Percentiles rank a stretch among this genome's conserved stretches.
These are phyloP conservation scores for Blepharisma japonicum DNA, from an alignment of 73 alveolate genomes.

Conservation along the genomic window DNA sequence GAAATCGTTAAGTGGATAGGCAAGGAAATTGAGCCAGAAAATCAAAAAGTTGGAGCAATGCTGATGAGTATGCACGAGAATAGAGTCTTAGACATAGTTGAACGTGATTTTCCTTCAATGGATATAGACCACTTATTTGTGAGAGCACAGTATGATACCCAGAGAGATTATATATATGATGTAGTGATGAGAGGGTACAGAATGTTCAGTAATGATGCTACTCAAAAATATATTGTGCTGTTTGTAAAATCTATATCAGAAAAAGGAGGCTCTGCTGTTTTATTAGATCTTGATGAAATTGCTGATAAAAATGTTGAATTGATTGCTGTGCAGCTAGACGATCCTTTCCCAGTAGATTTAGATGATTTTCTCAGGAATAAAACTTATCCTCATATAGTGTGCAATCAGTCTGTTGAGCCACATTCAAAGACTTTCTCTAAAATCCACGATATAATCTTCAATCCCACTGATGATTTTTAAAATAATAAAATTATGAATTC, in stretches of 20 bases:
- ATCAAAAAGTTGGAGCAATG: constrained; percentile 11
- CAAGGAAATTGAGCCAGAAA: neutral
- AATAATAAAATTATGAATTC: too few species aligned
- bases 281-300: too few species aligned
- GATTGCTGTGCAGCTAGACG: too few species aligned
- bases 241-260: neutral
- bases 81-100: neutral
- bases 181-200: neutral
- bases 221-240: neutral
- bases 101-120: constrained; percentile 16
- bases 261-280: too few species aligned
- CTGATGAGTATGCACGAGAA: neutral
- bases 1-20: neutral
- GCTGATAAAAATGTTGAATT: too few species aligned
- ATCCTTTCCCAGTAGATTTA: too few species aligned
- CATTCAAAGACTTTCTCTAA: too few species aligned
- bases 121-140: constrained; percentile 4
- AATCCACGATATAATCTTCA: too few species aligned
- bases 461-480: too few species aligned
- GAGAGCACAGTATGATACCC: neutral
- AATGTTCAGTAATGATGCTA: neutral
- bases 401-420: too few species aligned
- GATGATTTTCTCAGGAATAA: too few species aligned
- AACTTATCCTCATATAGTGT: too few species aligned
- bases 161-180: neutral